Evolutionary conservation across 2,329 filamentous ascomycete genomes (phyloP).

Genomic region (Fusarium ramigenum): DNA sequence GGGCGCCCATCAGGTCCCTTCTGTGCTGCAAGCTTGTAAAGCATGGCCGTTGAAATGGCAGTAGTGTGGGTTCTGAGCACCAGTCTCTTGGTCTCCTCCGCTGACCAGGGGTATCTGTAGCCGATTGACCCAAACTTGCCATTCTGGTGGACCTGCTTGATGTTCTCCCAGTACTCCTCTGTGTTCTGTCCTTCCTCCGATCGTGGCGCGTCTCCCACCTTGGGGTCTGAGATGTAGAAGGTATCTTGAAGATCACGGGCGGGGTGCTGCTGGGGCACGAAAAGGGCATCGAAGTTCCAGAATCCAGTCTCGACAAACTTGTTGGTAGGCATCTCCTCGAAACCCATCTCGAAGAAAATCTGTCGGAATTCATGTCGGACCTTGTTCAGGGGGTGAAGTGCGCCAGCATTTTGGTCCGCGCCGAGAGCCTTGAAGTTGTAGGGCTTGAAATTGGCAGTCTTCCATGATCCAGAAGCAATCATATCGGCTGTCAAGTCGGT

Average conservation of each 20-base stretch:
- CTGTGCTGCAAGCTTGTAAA: constrained; percentile 86
- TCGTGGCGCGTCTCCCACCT: constrained; percentile 74
- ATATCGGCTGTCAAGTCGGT: constrained; percentile 96
- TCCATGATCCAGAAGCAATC: constrained; percentile 88
- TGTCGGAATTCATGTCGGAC: constrained; percentile 94
- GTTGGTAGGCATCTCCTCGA: constrained; percentile 97
- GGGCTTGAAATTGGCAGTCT: constrained; percentile 88
- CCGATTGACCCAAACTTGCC: constrained; percentile 96
- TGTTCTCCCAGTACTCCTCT: constrained; percentile 86
- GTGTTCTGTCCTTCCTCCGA: constrained; percentile 72
- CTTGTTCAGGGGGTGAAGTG: constrained; percentile 83
- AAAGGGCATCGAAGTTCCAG: constrained; percentile 99
- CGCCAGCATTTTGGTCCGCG: constrained; percentile 68
- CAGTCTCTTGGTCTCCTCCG: constrained; percentile 84
- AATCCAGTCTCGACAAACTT: constrained; percentile 95
- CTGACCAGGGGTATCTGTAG: constrained; percentile 94
- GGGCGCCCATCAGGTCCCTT: constrained; percentile 76
- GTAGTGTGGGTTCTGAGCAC: constrained; percentile 98
- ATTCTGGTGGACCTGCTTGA: constrained; percentile 85
- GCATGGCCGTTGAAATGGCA: constrained; percentile 87
- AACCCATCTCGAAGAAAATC: constrained; percentile 99
- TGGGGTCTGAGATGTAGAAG: constrained; percentile 95
- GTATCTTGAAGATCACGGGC: constrained; percentile 98
- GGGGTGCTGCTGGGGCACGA: constrained; percentile 94
- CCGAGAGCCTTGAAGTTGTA: constrained; percentile 79